These are phyloP conservation scores for Salvia hispanica DNA, from an alignment of 257 asterid species.

Conservation along the genomic window DNA sequence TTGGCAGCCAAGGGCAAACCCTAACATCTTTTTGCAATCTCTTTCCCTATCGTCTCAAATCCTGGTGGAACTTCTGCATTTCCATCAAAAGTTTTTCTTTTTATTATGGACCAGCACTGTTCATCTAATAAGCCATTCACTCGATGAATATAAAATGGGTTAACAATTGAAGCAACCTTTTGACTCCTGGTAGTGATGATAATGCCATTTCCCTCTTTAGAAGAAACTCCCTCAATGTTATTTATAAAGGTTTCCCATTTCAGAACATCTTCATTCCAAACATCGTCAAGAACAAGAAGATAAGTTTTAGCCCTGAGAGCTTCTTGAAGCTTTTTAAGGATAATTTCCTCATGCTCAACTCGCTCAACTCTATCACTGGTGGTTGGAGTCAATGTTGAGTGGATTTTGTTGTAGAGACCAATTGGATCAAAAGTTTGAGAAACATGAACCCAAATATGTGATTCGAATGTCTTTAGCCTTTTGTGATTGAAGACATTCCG, in stretches of 20 bases:
- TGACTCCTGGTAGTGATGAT: slow-evolving; percentile 28
- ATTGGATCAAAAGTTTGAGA: too few species aligned
- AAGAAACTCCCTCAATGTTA: slow-evolving; percentile 15
- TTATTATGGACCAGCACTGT: slow-evolving; percentile 25
- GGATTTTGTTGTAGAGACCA: too few species aligned
- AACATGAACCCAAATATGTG: too few species aligned
- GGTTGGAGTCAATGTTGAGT: too few species aligned
- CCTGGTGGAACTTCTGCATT: background rate
- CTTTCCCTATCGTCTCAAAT: background rate
- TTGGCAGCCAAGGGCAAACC: background rate
- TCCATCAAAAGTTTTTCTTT: background rate
- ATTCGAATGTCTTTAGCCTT: too few species aligned
- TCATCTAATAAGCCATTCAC: slow-evolving; percentile 28
- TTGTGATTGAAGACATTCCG: too few species aligned
- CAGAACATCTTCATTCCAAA: background rate
- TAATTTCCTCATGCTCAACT: too few species aligned
- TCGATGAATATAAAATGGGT: background rate
- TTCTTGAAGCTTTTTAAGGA: background rate
- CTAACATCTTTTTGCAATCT: background rate
- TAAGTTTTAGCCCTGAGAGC: too few species aligned
- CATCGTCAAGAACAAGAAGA: background rate
- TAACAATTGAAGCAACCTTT: background rate
- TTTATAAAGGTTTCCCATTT: slow-evolving; percentile 6
- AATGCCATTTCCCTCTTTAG: slow-evolving; percentile 15
- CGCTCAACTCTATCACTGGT: too few species aligned